Percentiles rank a stretch among this genome's conserved stretches.
Evolutionary conservation across 169 alveolate species (phyloP).

Genomic region (Eimeria acervulina): DNA sequence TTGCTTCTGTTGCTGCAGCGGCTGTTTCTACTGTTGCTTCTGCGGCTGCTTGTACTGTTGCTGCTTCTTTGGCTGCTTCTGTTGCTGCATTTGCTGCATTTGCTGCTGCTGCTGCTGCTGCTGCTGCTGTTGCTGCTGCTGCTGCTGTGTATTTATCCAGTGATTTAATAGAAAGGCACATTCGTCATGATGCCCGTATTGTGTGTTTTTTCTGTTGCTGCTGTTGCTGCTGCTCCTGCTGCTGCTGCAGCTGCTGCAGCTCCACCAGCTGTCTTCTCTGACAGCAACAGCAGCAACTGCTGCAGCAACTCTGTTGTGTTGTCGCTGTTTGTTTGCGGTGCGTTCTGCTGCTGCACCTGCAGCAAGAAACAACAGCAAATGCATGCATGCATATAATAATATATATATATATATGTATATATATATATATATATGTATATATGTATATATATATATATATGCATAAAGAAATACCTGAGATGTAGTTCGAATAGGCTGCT

Average conservation of each 20-base stretch:
- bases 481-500: background rate
- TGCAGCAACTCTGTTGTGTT: slow-evolving; percentile 36
- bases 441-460: too few relatives aligned
- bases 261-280: slow-evolving; percentile 36
- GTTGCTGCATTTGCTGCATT: background rate
- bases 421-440: too few relatives aligned
- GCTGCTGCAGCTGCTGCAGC: slow-evolving; percentile 35
- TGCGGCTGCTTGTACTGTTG: too few relatives aligned
- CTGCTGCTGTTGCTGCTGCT: background rate
- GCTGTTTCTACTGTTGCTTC: too few relatives aligned
- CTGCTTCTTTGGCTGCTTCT: background rate
- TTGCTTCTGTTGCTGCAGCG: too few relatives aligned
- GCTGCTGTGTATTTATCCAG: too few relatives aligned
- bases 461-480: background rate
- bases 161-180: background rate
- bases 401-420: background rate
- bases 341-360: background rate
- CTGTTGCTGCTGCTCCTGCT: slow-evolving; percentile 35
- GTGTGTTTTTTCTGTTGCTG: slow-evolving; percentile 38
- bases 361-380: background rate
- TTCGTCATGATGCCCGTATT: background rate
- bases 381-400: background rate
- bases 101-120: background rate
- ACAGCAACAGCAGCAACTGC: slow-evolving; percentile 10
- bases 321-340: background rate